Percentiles rank a stretch among this genome's conserved stretches.
phyloP scores from a whole-genome alignment of 192 early-diverging fungal genomes.

The Funneliformis mosseae region DNA sequence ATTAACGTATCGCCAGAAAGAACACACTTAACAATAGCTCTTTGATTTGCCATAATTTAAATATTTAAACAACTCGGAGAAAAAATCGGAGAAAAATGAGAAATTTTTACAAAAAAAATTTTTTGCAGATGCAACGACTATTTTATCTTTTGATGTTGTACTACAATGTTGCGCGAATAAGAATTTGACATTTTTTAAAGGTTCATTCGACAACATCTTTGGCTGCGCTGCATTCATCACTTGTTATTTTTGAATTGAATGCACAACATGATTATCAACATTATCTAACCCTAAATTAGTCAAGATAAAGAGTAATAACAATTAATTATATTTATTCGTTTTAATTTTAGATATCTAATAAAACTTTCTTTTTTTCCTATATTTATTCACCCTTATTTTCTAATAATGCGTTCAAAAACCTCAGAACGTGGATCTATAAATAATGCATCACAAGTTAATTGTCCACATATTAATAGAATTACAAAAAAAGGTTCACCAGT shows the following conservation, averaged over 20 bases:
- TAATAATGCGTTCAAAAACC: not conserved
- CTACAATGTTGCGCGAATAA: not conserved
- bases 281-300: no score
- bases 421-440: not conserved
- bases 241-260: no score
- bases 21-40: constrained; percentile 84
- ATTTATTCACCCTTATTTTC: not conserved
- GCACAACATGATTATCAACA: no score
- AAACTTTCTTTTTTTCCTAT: not conserved
- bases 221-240: no score
- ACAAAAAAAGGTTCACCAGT: not conserved
- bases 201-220: no score
- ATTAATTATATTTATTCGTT: no score
- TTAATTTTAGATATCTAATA: not conserved
- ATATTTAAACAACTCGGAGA: not conserved
- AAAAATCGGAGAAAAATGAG: not conserved
- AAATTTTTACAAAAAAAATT: not conserved
- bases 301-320: no score
- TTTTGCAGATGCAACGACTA: not conserved
- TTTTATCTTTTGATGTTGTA: not conserved
- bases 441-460: not conserved
- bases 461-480: constrained; percentile 1
- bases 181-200: no score
- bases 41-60: constrained; percentile 46
- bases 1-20: constrained; percentile 93